Percentiles rank a stretch among this genome's conserved stretches.
phyloP scores from a whole-genome alignment of 176 grass and related monocot genomes.

The Eleusine coracana region DNA sequence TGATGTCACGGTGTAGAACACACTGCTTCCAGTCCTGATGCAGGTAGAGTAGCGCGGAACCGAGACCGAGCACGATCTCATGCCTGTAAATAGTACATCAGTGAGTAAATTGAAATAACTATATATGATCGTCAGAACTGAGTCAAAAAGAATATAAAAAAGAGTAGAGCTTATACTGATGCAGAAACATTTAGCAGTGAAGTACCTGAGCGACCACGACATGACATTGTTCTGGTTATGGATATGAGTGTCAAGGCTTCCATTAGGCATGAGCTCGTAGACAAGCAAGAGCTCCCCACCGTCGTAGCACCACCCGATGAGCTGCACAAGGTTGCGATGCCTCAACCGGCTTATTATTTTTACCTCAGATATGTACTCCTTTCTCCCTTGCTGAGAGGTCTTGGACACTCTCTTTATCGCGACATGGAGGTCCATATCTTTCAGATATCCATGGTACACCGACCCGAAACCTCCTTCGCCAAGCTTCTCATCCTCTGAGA shows the following conservation, averaged over 20 bases:
- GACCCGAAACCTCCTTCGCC: background rate
- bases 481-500: background rate
- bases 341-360: constrained; percentile 53
- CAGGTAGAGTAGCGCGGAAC: background rate
- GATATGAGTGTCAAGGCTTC: too few relatives aligned
- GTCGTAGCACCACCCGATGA: constrained; percentile 59
- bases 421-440: background rate
- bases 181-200: background rate
- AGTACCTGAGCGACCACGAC: constrained; percentile 41
- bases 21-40: background rate
- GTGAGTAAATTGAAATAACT: background rate
- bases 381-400: constrained; percentile 33
- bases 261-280: constrained; percentile 25
- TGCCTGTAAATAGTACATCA: background rate
- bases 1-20: background rate
- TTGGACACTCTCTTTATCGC: constrained; percentile 1
- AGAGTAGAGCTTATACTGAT: background rate
- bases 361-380: constrained; percentile 57
- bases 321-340: constrained; percentile 50
- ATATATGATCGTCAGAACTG: background rate
- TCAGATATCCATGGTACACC: background rate
- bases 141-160: background rate
- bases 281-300: constrained; percentile 19
- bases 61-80: background rate
- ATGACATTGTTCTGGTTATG: constrained; percentile 41